phyloP scores from a whole-genome alignment of 2,329 filamentous ascomycete genomes.

The Cladosporium sphaerospermum region DNA sequence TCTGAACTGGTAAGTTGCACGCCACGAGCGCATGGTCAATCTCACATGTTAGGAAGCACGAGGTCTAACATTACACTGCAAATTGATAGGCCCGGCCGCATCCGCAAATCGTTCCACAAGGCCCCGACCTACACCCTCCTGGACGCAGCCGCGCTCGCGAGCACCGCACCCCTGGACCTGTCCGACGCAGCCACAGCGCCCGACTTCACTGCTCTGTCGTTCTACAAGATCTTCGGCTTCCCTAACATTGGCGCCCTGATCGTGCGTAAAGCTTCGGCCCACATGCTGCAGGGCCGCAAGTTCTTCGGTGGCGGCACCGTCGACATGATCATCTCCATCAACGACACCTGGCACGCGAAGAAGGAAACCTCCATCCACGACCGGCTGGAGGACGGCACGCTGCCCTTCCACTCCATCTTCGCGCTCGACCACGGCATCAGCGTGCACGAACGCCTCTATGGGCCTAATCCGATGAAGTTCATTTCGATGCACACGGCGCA shows the following conservation, averaged over 20 bases:
- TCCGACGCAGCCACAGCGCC: slow-evolving; percentile 47
- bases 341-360: slow-evolving; percentile 49
- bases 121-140: slow-evolving; percentile 45
- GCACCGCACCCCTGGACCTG: slow-evolving; percentile 54
- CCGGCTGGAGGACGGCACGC: slow-evolving; percentile 60
- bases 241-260: slow-evolving; percentile 57
- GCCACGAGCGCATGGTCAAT: neutral
- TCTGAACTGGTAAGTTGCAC: slow-evolving; percentile 26
- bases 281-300: slow-evolving; percentile 48
- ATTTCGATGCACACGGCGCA: slow-evolving; percentile 54
- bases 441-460: slow-evolving; percentile 51
- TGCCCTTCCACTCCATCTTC: slow-evolving; percentile 60
- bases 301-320: slow-evolving; percentile 67
- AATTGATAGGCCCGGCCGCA: slow-evolving; percentile 24
- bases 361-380: slow-evolving; percentile 52
- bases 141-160: slow-evolving; percentile 60
- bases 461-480: slow-evolving; percentile 51
- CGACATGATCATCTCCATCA: slow-evolving; percentile 51
- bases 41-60: neutral
- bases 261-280: slow-evolving; percentile 50
- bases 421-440: slow-evolving; percentile 56
- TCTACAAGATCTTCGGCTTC: slow-evolving; percentile 64
- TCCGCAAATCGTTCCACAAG: slow-evolving; percentile 30
- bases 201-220: slow-evolving; percentile 55
- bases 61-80: slow-evolving; percentile 17